Base-by-base conservation (phyloP, 495 filamentous ascomycete species). In the Monascus purpureus region DNA sequence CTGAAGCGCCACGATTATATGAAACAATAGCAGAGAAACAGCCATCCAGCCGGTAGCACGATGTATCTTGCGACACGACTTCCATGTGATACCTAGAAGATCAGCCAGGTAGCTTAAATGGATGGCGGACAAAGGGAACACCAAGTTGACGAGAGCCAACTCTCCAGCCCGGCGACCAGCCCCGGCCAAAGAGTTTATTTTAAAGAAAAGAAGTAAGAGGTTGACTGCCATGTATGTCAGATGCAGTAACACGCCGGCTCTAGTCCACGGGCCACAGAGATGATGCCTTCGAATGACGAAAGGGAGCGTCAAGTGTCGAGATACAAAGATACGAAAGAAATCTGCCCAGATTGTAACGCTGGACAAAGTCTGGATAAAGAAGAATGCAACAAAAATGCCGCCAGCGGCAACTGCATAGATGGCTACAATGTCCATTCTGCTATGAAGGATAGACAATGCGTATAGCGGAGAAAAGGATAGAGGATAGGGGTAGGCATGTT, bases 101-200 rank as follows among this genome's bases (percentile, higher is more conserved):
- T 47, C 42, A 25, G 48, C 41, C 4, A 50, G 32, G 15, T 43
- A 45, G 39, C 44, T 41, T 22, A 57, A 40, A 24, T 52, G 32
- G 27, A 32, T 36, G 26, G 41, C 29, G 5, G 26, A 28, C 12
- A 28, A 28, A 28, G 26, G 26, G 26, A 28, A 28, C 5, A 28
- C 12, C 26, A 28, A 13, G 26, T 28, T 28, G 16, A 52, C 24
- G 0, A 48, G 39, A 13, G 42, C 36, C 15, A 52, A 31, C 18
- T 41, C 38, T 27, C 45, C 42, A 5, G 42, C 44, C 28, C 36
- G 42, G 31, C 29, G 37, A 31, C 41, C 36, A 31, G 29, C 26
- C n/a, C 25, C 20, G 28, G 33, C 12, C 18, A 28, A 30, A 9
- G 42, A 41, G 1, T 36, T 23, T 2, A 31, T 37, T 19, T 13